Conservation (phyloP, 257 asterid species). For the Penstemon davidsonii region DNA sequence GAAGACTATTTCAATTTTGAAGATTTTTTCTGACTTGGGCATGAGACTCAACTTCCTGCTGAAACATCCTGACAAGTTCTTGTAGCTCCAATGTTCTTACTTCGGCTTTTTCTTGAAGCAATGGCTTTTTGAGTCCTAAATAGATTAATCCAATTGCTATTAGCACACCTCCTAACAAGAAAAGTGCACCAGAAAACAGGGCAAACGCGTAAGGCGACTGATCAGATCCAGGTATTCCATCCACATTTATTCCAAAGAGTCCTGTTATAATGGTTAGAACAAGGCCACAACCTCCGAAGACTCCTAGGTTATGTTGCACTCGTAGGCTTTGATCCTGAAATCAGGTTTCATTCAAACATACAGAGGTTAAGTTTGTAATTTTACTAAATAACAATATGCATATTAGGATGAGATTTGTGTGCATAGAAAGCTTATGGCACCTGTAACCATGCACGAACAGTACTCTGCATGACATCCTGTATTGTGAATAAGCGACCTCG, state of each 20-base stretch:
- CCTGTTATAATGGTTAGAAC: conserved; percentile 41
- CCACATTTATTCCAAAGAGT: conserved; percentile 44
- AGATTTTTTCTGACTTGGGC: conserved; percentile 40
- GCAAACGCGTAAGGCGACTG: conserved; percentile 41
- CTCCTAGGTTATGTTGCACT: conserved; percentile 45
- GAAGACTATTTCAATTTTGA: conserved; percentile 8
- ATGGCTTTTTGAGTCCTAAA: conserved; percentile 41
- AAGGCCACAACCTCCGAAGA: conserved; percentile 48
- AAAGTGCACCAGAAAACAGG: conserved; percentile 30
- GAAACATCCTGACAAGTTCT: conserved; percentile 39
- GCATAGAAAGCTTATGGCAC: conserved; percentile 23
- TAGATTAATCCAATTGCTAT: conserved; percentile 39
- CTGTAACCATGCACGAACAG: conserved; percentile 53
- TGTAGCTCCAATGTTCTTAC: conserved; percentile 45
- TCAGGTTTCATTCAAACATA: not conserved
- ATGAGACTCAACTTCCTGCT: conserved; percentile 49
- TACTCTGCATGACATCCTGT: conserved; percentile 52
- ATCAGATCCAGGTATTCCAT: conserved; percentile 41
- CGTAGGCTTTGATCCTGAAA: conserved; percentile 43
- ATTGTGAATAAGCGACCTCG: conserved; percentile 48
- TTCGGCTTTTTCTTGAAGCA: conserved; percentile 35
- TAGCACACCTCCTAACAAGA: conserved; percentile 37
- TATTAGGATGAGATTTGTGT: not conserved
- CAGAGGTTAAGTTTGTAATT: not conserved
- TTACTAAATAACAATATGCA: not conserved